Base-by-base conservation (phyloP, 225 moss, liverwort and hornwort genomes). In the Antitrichia curtipendula region DNA sequence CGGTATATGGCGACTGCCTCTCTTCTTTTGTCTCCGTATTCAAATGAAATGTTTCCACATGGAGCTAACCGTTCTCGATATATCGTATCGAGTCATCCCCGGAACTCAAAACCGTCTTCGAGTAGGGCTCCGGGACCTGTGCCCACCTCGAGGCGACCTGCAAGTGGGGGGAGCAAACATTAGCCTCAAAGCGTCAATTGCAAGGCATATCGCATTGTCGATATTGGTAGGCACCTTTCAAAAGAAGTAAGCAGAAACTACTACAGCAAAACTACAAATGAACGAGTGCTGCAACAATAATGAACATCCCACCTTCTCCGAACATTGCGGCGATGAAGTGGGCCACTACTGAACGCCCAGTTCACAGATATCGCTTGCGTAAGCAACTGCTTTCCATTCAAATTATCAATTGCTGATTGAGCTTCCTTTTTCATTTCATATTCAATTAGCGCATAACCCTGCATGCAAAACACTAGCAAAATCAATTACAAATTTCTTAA, bases 261-360 rank as follows among this genome's bases (percentile, higher is more conserved):
- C 38, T 69, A 66, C 56, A 52, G 74, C 28, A 68, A 71, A 72
- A 56, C 28, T 53, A 76, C n/a, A 53, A 59, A 82, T 66, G 11
- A 43, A 79, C 25, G 41, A 78, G 41, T 4, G 25, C 54, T 82
- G 43, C 23, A 82, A 69, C 45, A 84, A 70, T 18, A 78, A 62
- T n/a, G 64, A 19, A 81, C 45, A 81, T 61, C 87, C 29, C 76
- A 97, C 97, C 98, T 95, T 90, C 98, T 95, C 45, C 95, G 93
- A 36, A 95, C 90, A 86, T 97, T 98, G 71, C 98, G 98, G 53
- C 95, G 98, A 78, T 94, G 95, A 36, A 97, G 93, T 32, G 98
- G 97, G 50, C 97, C 98, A 83, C 91, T 96, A 82, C 98, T 98
- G 85, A 97, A 96, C 22, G 98, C 97, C 97, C 98, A 97, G 90